Evolutionary conservation across 805 yeast species (phyloP).

Genomic region (Ogataea chonburiensis): DNA sequence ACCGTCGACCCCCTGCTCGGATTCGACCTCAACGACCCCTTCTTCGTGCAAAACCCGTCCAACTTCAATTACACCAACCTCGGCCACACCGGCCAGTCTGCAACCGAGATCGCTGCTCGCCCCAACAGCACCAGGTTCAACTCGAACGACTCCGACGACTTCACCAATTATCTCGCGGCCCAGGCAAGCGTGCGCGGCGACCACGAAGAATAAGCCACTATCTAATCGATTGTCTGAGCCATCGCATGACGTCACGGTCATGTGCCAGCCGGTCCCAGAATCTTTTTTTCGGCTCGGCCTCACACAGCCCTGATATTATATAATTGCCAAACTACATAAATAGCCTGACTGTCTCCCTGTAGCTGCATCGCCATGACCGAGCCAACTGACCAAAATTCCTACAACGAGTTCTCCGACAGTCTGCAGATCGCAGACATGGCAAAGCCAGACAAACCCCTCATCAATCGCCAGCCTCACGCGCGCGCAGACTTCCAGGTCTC

Average conservation of each 20-base stretch:
- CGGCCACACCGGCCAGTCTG: background rate
- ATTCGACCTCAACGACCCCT: slow-evolving; percentile 47
- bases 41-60: slow-evolving; percentile 50
- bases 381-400: no score
- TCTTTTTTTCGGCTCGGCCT: no score
- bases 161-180: slow-evolving; percentile 16
- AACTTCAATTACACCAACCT: slow-evolving; percentile 38
- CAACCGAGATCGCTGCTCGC: slow-evolving; percentile 8
- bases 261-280: no score
- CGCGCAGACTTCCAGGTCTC: slow-evolving; percentile 25
- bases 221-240: no score
- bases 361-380: no score
- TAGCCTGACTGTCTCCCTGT: no score
- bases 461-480: slow-evolving; percentile 23
- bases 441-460: slow-evolving; percentile 3
- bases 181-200: slow-evolving; percentile 14
- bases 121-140: slow-evolving; percentile 19
- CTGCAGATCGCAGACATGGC: no score
- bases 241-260: no score
- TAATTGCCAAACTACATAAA: no score
- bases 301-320: no score
- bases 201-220: slow-evolving; percentile 7
- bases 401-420: no score
- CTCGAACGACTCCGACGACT: slow-evolving; percentile 23
- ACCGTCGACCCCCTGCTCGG: slow-evolving; percentile 40